Conservation (phyloP, 2,329 filamentous ascomycete genomes). For the Cadophora malorum region DNA sequence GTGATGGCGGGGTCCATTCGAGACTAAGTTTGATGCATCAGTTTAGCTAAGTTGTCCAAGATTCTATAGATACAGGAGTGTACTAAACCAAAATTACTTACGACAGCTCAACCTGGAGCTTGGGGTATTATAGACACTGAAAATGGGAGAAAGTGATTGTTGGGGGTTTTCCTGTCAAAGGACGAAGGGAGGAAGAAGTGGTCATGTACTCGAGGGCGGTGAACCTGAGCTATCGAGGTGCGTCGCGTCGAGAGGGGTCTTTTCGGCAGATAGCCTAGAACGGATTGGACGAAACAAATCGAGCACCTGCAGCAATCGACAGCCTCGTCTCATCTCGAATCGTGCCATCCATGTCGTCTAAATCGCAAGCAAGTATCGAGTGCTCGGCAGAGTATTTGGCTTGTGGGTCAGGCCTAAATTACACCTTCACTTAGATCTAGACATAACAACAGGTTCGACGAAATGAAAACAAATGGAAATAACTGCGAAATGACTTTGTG, state of each 20-base stretch:
- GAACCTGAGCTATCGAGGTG: background rate
- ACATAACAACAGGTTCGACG: too few relatives aligned
- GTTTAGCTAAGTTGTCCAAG: background rate
- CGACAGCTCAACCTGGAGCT: slow-evolving; percentile 4
- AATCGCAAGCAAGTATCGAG: background rate
- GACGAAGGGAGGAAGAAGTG: slow-evolving; percentile 11
- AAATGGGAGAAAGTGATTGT: background rate
- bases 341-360: background rate
- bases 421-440: background rate
- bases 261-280: slow-evolving; percentile 6
- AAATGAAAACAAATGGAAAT: too few relatives aligned
- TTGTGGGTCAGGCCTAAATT: background rate
- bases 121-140: background rate
- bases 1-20: slow-evolving; percentile 52
- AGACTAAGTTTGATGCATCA: background rate
- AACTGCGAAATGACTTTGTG: too few relatives aligned
- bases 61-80: background rate
- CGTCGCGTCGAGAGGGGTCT: background rate
- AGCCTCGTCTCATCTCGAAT: slow-evolving; percentile 8
- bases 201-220: slow-evolving; percentile 2
- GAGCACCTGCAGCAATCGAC: background rate
- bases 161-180: background rate
- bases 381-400: background rate
- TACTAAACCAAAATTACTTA: background rate
- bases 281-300: background rate